These are phyloP conservation scores for Salicornia ramosissima DNA, from an alignment of 148 eudicot species.

Conservation along the genomic window DNA sequence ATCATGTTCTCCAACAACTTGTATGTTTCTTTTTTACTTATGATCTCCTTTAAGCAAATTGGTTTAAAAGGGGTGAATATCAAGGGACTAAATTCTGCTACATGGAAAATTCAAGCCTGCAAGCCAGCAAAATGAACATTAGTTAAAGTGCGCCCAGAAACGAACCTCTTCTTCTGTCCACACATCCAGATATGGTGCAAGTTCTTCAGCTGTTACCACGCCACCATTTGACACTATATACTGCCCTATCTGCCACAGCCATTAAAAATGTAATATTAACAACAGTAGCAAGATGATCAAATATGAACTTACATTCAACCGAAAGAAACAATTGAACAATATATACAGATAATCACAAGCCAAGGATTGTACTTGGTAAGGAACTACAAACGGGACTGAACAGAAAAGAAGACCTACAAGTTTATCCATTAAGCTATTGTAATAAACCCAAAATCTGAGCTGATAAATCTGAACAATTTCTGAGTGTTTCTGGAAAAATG, in stretches of 20 bases:
- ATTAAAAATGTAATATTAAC: neutral
- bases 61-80: too few species aligned
- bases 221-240: constrained; percentile 84
- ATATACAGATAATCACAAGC: neutral
- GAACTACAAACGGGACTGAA: neutral
- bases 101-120: neutral
- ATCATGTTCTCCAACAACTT: too few species aligned
- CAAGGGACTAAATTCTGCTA: too few species aligned
- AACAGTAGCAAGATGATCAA: neutral
- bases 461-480: too few species aligned
- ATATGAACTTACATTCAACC: constrained; percentile 1
- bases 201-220: constrained; percentile 92
- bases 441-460: too few species aligned
- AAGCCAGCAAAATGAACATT: neutral
- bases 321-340: neutral
- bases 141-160: constrained; percentile 1
- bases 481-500: too few species aligned
- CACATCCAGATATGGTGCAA: constrained; percentile 92
- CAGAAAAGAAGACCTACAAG: neutral
- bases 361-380: neutral
- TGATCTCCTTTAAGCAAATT: too few species aligned
- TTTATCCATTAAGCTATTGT: neutral
- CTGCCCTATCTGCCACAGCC: constrained; percentile 67
- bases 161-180: constrained; percentile 43
- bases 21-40: too few species aligned